Base-by-base conservation (phyloP, 495 filamentous ascomycete genomes). In the Penicillium cataractarum region DNA sequence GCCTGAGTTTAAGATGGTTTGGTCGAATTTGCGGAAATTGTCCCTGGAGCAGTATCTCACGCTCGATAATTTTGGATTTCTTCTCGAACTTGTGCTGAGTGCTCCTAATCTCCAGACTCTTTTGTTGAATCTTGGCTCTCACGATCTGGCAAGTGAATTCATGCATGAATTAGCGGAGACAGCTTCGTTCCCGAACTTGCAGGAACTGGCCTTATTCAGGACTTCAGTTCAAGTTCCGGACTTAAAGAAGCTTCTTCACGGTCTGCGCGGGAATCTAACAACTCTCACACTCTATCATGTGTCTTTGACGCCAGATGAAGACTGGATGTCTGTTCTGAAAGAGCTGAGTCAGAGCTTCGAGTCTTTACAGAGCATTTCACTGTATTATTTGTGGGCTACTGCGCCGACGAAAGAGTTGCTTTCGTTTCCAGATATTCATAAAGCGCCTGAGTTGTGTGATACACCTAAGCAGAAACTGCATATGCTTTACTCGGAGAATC, bases 21-120 rank as follows among this genome's bases (percentile, higher is more conserved):
- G 71, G 71, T 54, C 57, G 9, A 72, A 71, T 63, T 19, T 74
- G 31, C 46, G 67, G 31, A 73, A 66, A 42, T 50, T 73, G 21
- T 71, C 65, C 5, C 35, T 74, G 31, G 69, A 74, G 31, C 71
- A 72, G 40, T 72, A 68, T 31, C 61, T 74, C 12, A 72, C 69
- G 3, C 57, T 72, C 10, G 69, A 74, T n/a, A 74, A 69, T 26
- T 72, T 72, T 15, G 60, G 62, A 0, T 74, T 74, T 40, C 49
- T 74, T 12, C 65, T 74, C 2, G 71, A 72, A 21, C 53, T 74
- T 27, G 66, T 72, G 8, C 58, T 74, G 3, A 64, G 63, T 42
- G 69, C 71, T 3, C 62, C 69, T 0, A 69, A 66, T 37, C 63
- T 74, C 17, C 61, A 61, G 13, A 70, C 66, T 9, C 62, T 74